Evolutionary conservation across 129 eudicot species (phyloP), one percentile per base, ranked within the genome.

Genomic region (Artemisia annua): DNA sequence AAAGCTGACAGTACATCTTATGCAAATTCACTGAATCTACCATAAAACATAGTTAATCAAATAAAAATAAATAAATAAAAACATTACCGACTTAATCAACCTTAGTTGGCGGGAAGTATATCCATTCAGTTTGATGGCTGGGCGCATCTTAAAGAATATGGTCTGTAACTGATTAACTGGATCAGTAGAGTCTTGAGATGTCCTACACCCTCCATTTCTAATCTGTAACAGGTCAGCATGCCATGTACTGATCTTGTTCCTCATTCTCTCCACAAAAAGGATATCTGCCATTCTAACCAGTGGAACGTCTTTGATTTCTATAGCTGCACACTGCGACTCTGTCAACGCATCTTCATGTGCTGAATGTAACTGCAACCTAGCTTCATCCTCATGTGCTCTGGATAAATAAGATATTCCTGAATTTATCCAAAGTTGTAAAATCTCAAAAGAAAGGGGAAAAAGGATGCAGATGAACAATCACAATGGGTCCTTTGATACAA

Each of bases 321-420:
- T 85, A 39, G 56, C 43, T 79, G 66, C 28, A 26, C 56, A 56
- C 51, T 67, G 61, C 8, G 82, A 64, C 69, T 69, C 87, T 18
- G 74, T 68, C 10, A 77, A 68, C 66, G 80, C 88, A 69, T 79
- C 70, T 75, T 84, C 80, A 77, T 86, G 79, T 53, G 80, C 44
- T 16, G 75, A 60, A 78, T 75, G 73, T 75, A 94, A 74, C 67
- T 74, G 77, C 46, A 72, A 75, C 69, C 84, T 75, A 26, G 89
- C 88, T 72, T 82, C 94, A 53, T 85, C 96, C 78, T 94, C 97
- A 84, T 79, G 99, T 73, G 84, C 82, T 90, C 96, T 94, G 87
- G 99, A 94, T 86, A 94, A 73, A 88, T 94, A 94, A 88, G 99
- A 94, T 83, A 94, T 76, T 70, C 99, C 99, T 94, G 99, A 84